Base-by-base conservation (phyloP, 768 basidiomycete species). In the Phlebiopsis flavidoalba region DNA sequence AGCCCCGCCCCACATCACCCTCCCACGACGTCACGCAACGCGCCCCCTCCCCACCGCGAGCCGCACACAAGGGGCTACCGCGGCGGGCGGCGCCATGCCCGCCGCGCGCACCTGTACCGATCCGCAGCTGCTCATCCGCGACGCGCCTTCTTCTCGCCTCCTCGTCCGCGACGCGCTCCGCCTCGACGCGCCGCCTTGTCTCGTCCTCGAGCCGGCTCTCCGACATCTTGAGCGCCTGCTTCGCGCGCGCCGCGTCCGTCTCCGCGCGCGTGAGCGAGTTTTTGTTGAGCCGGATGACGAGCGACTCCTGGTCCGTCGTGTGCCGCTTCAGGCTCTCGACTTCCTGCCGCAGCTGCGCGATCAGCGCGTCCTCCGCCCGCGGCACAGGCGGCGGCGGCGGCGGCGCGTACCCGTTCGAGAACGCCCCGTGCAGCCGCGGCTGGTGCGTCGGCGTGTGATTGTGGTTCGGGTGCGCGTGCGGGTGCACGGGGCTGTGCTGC, bases 201-300 rank as follows among this genome's bases (percentile, higher is more conserved):
- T 90, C 89, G 40, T 83, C 81, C 65, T 88, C 84, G 61, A 89
- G 66, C 72, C 83, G 75, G 43, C 75, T 75, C 68, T 91, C 86
- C 21, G 81, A 73, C 31, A 77, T 75, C 67, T 80, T 79, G 26
- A 89, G 72, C 21, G 80, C 77, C 43, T 84, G 77, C 65, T 81
- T 80, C 33, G 81, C 76, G 57, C 83, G 76, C 53, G 83, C 78
- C 0, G 79, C 77, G 63, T 90, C 88, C 40, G 82, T 75, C 63
- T 88, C 83, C 8, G 82, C 84, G 61, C 84, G 81, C 8, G 81
- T 76, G n/a, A 92, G 77, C 67, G 90, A 85, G 67, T 88, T 87
- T n/a, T n/a, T 17, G 88, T 81, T 62, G 40, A 92, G 77, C 60
- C 83, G 78, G 57, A 85, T 72, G 2, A 87, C 87, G 31, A 84